These are phyloP conservation scores for Fusarium austroafricanum DNA, from an alignment of 2,329 filamentous ascomycete species.

Conservation along the genomic window DNA sequence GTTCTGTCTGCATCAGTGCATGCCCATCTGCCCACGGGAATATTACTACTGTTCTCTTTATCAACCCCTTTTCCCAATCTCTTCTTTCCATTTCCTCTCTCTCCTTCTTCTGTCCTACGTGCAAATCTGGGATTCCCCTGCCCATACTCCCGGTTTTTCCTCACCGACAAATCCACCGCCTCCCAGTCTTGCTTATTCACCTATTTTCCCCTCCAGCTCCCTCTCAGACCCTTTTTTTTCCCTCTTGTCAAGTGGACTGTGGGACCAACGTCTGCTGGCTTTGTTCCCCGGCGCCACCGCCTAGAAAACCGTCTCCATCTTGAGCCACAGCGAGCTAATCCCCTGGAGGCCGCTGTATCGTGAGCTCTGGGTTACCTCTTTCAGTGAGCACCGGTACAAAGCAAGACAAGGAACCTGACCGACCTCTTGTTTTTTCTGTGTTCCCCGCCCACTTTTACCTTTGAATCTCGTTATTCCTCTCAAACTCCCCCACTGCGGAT, in stretches of 20 bases:
- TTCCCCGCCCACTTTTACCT: background rate
- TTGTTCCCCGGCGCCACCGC: constrained; percentile 39
- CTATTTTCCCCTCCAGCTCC: constrained; percentile 11
- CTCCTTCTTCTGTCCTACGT: background rate
- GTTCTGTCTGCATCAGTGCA: no score
- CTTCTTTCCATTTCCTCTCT: background rate
- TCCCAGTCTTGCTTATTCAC: constrained; percentile 17
- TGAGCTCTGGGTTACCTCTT: constrained; percentile 30
- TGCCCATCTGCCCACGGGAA: constrained; percentile 7
- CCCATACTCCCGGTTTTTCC: constrained; percentile 26
- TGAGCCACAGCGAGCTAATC: constrained; percentile 27
- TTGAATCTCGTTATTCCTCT: constrained; percentile 14
- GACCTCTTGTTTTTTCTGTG: constrained; percentile 23
- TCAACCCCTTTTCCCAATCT: background rate
- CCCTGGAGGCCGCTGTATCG: constrained; percentile 39
- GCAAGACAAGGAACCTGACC: constrained; percentile 19
- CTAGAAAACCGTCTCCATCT: constrained; percentile 17
- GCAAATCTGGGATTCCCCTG: constrained; percentile 32
- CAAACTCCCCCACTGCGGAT: constrained; percentile 34
- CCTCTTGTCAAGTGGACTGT: constrained; percentile 11
- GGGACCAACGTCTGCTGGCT: background rate
- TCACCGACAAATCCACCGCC: constrained; percentile 44
- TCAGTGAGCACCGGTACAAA: constrained; percentile 5
- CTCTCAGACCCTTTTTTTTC: constrained; percentile 18
- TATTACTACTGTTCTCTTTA: no score